phyloP scores from a whole-genome alignment of 1,284 basidiomycete species.

The Leccinum angustisporum region DNA sequence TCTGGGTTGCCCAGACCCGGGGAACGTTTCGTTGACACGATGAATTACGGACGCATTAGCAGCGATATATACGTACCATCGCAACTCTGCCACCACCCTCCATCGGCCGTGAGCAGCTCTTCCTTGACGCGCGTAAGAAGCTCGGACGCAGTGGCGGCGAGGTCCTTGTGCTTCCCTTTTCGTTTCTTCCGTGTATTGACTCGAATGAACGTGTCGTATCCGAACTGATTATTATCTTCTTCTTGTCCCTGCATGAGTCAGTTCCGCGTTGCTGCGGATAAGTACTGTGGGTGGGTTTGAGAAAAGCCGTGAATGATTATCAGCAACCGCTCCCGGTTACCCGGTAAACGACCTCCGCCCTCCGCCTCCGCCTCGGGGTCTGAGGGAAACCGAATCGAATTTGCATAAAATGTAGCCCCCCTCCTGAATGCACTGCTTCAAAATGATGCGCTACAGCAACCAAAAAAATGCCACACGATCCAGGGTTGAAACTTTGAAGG shows the following conservation, averaged over 20 bases:
- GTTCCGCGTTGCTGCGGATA: not conserved
- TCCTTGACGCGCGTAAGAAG: slow-evolving; percentile 39
- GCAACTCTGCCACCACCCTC: slow-evolving; percentile 46
- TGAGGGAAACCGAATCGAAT: not conserved
- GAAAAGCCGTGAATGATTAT: not conserved
- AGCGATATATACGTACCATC: slow-evolving; percentile 24
- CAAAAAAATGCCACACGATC: not conserved
- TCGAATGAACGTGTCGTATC: slow-evolving; percentile 41
- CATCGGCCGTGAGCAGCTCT: slow-evolving; percentile 35
- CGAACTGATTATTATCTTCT: slow-evolving; percentile 26
- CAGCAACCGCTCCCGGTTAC: not conserved
- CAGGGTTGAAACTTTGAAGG: not conserved
- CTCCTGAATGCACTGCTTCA: not conserved
- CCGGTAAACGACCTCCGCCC: not conserved
- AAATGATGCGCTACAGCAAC: not conserved
- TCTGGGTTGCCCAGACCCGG: slow-evolving; percentile 28
- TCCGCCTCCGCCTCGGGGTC: not conserved
- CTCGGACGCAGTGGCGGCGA: slow-evolving; percentile 27
- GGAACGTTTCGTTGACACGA: not conserved
- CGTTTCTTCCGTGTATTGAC: slow-evolving; percentile 43
- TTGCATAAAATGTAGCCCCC: not conserved
- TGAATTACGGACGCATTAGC: slow-evolving; percentile 7
- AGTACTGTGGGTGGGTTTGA: not conserved
- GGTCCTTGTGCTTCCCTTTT: slow-evolving; percentile 21
- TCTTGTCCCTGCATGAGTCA: slow-evolving; percentile 20